Evolutionary conservation across 345 rosid genomes (phyloP), one percentile per base, ranked within the genome.

Genomic region (Heritiera fomes): DNA sequence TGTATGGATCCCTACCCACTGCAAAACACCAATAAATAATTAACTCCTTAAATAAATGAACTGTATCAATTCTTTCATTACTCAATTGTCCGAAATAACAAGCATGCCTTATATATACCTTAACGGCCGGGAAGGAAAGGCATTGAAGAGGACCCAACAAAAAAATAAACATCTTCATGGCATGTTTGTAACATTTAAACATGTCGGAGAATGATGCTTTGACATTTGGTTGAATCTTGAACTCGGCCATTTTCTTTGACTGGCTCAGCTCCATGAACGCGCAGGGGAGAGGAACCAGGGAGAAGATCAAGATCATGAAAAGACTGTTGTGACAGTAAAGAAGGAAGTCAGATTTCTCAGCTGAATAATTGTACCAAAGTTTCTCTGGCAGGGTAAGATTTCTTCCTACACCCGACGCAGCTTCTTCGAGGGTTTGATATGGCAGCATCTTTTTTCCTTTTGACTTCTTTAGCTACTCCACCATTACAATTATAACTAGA

Each of bases 221-320:
- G 34, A 90, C 90, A 70, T 94, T 92, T 14, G 97, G 92, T 81
- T 92, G 98, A 87, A 94, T 90, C 91, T 94, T 94, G 86, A 86
- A 84, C 75, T 79, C 79, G 55, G 85, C 87, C 55, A 92, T 75
- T 56, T 80, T 83, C 17, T 82, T 80, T 63, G 91, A 86, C 77
- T 87, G 89, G 81, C 81, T 49, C 34, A 85, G 46, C 79, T 89
- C 92, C 43, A 87, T 43, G 79, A 90, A 73, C 2, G 89, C 87
- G 0, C 87, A 23, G 28, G 98, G 98, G 12, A 93, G 75, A 28
- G 98, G 98, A 63, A 77, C 94, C 60, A 93, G 50, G 0, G 97
- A 85, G 88, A 93, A 91, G 67, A 89, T 73, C 63, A 90, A 40
- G 77, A 90, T 88, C 34, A 93, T 77, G 82, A 93, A 89, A 34